These are phyloP conservation scores for Termitomyces titanicus DNA, from an alignment of 768 basidiomycete genomes.

Conservation along the genomic window DNA sequence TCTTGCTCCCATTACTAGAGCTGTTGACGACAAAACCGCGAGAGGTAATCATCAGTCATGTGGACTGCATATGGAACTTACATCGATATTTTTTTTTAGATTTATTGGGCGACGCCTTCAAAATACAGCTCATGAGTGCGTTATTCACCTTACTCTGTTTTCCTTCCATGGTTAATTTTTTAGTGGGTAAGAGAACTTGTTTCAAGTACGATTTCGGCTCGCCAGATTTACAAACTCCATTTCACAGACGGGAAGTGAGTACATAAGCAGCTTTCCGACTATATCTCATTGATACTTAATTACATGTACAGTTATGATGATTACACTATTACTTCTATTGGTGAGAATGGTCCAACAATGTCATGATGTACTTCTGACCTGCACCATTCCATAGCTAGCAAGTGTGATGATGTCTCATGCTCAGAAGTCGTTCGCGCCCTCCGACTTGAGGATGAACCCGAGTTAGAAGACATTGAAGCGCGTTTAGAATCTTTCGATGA, in stretches of 20 bases:
- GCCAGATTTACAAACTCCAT: neutral
- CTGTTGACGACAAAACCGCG: slow-evolving; percentile 64
- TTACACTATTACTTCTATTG: slow-evolving; percentile 59
- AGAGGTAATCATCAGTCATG: slow-evolving; percentile 33
- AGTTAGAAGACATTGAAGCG: slow-evolving; percentile 46
- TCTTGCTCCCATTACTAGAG: slow-evolving; percentile 59
- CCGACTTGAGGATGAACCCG: slow-evolving; percentile 47
- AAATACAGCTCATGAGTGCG: slow-evolving; percentile 57
- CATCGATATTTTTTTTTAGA: slow-evolving; percentile 26
- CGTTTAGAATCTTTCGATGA: slow-evolving; percentile 33
- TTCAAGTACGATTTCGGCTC: neutral
- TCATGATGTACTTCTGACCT: neutral
- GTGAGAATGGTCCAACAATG: slow-evolving; percentile 22
- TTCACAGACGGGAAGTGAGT: slow-evolving; percentile 54
- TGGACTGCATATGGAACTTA: neutral
- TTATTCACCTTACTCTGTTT: slow-evolving; percentile 8
- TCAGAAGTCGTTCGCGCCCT: slow-evolving; percentile 53
- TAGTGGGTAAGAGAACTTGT: slow-evolving; percentile 39
- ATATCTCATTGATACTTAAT: neutral
- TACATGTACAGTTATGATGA: slow-evolving; percentile 44
- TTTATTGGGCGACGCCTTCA: slow-evolving; percentile 63
- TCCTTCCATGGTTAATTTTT: neutral
- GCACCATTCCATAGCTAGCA: slow-evolving; percentile 38
- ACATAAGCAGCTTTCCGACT: neutral
- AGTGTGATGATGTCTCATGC: slow-evolving; percentile 63